These are phyloP conservation scores for Pseudozyma sp. DNA, from an alignment of 1,284 basidiomycete species.

Conservation along the genomic window DNA sequence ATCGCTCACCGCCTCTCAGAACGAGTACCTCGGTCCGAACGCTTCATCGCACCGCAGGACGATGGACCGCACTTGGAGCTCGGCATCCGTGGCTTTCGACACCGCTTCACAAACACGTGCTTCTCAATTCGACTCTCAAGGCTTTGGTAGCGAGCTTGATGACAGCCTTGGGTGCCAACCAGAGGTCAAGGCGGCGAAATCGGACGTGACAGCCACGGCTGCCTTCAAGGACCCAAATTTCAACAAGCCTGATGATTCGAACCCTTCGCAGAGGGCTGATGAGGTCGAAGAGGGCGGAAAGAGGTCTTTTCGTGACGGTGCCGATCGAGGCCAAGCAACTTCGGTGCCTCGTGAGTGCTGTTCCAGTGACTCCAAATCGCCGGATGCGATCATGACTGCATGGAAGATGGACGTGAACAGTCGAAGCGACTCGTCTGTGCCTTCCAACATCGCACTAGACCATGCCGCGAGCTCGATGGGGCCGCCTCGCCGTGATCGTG, in stretches of 20 bases:
- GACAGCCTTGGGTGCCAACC: slow-evolving; percentile 6
- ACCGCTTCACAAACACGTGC: slow-evolving; percentile 13
- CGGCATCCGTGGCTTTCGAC: slow-evolving; percentile 20
- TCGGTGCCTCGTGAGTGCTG: neutral
- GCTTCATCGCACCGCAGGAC: slow-evolving; percentile 30
- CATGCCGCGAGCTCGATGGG: slow-evolving; percentile 4
- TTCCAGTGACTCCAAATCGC: neutral
- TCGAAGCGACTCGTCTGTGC: neutral
- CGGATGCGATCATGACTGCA: neutral
- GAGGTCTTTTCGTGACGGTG: slow-evolving; percentile 23
- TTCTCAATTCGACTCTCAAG: slow-evolving; percentile 1
- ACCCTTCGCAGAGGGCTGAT: slow-evolving; percentile 31
- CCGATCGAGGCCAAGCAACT: neutral
- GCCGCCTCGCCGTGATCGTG: neutral
- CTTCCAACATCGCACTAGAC: neutral
- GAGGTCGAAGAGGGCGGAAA: slow-evolving; percentile 41
- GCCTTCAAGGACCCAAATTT: slow-evolving; percentile 26
- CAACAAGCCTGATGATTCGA: slow-evolving; percentile 46
- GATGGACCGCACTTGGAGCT: slow-evolving; percentile 24
- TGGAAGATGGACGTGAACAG: neutral
- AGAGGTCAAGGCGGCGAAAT: neutral
- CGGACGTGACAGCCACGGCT: neutral
- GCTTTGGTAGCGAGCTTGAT: slow-evolving; percentile 3
- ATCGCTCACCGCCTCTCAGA: slow-evolving; percentile 26
- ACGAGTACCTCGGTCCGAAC: slow-evolving; percentile 32